Conservation (phyloP, 345 rosid species). For the Camelina sativa region DNA sequence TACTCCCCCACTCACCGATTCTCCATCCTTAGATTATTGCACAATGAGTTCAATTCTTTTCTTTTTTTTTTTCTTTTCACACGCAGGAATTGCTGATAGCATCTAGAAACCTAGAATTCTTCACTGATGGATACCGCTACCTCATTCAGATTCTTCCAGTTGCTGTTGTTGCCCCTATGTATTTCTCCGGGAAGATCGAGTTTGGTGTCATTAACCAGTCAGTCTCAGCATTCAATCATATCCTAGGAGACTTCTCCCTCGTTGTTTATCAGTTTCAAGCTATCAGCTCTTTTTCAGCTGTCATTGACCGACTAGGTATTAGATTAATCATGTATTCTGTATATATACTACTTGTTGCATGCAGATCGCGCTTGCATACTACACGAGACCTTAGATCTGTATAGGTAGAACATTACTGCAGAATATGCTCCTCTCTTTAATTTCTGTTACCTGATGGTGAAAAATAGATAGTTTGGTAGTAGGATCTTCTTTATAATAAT, state of each 20-base stretch:
- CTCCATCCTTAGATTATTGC: constrained; percentile 25
- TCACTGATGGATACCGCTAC: constrained; percentile 93
- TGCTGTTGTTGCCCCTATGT: constrained; percentile 98
- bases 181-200: constrained; percentile 95
- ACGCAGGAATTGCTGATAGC: constrained; percentile 85
- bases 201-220: constrained; percentile 99
- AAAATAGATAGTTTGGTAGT: not conserved
- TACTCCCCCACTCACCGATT: constrained; percentile 1
- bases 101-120: constrained; percentile 96
- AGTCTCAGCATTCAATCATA: constrained; percentile 95
- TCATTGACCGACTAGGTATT: constrained; percentile 90
- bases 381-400: not conserved
- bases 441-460: constrained; percentile 10
- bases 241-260: constrained; percentile 92
- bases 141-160: constrained; percentile 98
- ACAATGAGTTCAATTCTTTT: constrained; percentile 28
- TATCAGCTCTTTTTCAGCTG: constrained; percentile 96
- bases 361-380: constrained; percentile 9
- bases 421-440: constrained; percentile 1
- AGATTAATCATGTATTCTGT: constrained; percentile 35
- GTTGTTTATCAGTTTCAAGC: constrained; percentile 95
- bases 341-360: constrained; percentile 16
- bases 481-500: not conserved
- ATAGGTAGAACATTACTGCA: constrained; percentile 8
- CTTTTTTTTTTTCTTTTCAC: not conserved